Percentiles rank a stretch among this genome's conserved stretches.
phyloP scores from a whole-genome alignment of 345 rosid species.

The Corchorus olitorius region DNA sequence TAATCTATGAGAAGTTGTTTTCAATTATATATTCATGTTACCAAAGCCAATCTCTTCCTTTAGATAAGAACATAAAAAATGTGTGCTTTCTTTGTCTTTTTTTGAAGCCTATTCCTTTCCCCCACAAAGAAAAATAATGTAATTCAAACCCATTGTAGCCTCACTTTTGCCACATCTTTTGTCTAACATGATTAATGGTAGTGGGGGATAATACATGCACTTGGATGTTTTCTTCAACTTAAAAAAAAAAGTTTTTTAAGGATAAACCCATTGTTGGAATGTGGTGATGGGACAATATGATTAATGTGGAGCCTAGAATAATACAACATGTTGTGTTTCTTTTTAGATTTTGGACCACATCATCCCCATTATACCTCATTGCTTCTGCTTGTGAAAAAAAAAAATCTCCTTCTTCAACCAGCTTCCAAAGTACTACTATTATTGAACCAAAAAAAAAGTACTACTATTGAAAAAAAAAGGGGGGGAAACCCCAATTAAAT shows the following conservation, averaged over 20 bases:
- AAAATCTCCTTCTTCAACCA: background rate
- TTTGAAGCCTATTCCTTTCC: background rate
- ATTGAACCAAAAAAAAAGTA: too few relatives aligned
- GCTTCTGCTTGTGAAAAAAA: background rate
- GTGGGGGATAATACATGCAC: background rate
- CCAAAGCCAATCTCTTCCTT: background rate
- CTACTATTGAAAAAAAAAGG: too few relatives aligned
- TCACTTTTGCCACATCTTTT: background rate
- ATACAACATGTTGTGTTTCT: background rate
- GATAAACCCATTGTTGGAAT: constrained; percentile 5
- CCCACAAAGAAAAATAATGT: background rate
- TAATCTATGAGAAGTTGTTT: background rate
- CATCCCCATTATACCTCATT: constrained; percentile 24
- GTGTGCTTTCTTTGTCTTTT: constrained; percentile 4
- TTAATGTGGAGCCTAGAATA: constrained; percentile 6
- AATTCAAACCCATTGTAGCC: background rate
- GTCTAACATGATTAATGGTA: background rate
- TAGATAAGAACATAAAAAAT: background rate
- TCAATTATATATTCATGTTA: background rate
- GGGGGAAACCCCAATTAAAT: too few relatives aligned
- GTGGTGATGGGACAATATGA: constrained; percentile 15
- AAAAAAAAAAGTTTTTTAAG: background rate
- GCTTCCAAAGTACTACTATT: too few relatives aligned
- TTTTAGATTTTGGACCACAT: constrained; percentile 35
- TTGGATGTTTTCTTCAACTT: too few relatives aligned